phyloP scores from a whole-genome alignment of 2,329 filamentous ascomycete genomes.

The Sarocladiaceae sp. region DNA sequence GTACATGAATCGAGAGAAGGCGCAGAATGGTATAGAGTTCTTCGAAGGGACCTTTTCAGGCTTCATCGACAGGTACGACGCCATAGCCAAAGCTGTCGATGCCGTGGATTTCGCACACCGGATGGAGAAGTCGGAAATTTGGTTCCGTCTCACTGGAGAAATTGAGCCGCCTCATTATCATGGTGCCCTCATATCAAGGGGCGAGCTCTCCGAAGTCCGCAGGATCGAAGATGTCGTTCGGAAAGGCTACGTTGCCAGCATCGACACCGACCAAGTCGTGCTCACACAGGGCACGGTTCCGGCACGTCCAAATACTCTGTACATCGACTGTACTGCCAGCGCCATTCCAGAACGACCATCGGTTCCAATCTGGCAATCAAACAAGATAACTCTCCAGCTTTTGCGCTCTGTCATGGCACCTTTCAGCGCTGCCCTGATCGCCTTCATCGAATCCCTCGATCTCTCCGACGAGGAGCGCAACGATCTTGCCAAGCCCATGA shows the following conservation, averaged over 20 bases:
- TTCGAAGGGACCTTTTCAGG: not conserved
- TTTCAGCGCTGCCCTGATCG: constrained; percentile 9
- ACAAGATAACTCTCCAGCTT: constrained; percentile 7
- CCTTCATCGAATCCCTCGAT: constrained; percentile 4
- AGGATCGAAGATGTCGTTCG: constrained; percentile 5
- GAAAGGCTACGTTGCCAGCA: constrained; percentile 12
- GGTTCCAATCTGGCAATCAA: constrained; percentile 5
- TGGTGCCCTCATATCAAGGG: constrained; percentile 6
- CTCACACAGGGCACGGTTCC: constrained; percentile 3
- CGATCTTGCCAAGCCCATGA: not conserved
- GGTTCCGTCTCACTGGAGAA: not conserved
- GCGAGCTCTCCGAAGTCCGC: constrained; percentile 7
- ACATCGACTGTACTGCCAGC: constrained; percentile 9
- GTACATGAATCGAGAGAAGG: constrained; percentile 7
- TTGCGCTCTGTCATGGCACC: constrained; percentile 6
- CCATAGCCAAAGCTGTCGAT: not conserved
- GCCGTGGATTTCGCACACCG: constrained; percentile 1
- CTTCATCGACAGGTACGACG: not conserved
- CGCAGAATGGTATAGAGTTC: not conserved
- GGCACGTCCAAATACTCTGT: not conserved
- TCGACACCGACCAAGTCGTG: constrained; percentile 5
- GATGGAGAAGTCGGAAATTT: constrained; percentile 3
- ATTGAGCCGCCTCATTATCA: constrained; percentile 1
- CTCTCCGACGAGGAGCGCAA: not conserved
- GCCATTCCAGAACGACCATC: not conserved